Evolutionary conservation across 2,329 filamentous ascomycete genomes (phyloP).

Genomic region (Lasiodiplodia hormozganensis): DNA sequence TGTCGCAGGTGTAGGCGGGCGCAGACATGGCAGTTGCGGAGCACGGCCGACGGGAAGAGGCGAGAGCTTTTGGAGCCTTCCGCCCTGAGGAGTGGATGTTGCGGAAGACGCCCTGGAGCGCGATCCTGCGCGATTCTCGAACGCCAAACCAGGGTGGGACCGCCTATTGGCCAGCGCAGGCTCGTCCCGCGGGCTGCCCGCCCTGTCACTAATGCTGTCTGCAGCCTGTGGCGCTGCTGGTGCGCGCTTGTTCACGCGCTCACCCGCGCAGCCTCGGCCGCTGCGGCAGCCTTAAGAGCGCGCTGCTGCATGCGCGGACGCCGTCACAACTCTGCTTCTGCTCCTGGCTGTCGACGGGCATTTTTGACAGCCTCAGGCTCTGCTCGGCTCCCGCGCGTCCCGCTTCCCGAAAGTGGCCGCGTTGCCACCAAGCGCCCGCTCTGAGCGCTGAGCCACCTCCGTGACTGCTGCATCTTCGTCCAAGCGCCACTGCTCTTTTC

Average conservation of each 20-base stretch:
- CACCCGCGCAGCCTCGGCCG: constrained; percentile 1
- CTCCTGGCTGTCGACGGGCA: background rate
- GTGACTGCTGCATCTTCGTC: constrained; percentile 15
- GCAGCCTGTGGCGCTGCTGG: background rate
- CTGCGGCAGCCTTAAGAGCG: background rate
- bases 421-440: constrained; percentile 15
- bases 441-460: constrained; percentile 22
- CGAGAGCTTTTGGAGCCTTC: constrained; percentile 19
- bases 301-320: background rate
- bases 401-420: constrained; percentile 20
- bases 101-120: constrained; percentile 18
- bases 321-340: background rate
- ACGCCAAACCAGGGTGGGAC: constrained; percentile 10
- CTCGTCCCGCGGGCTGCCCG: constrained; percentile 1
- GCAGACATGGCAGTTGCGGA: constrained; percentile 38
- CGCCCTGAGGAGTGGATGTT: constrained; percentile 32
- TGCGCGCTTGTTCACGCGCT: constrained; percentile 13
- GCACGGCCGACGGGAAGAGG: constrained; percentile 37
- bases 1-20: constrained; percentile 33
- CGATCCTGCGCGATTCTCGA: constrained; percentile 21
- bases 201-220: background rate
- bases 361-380: constrained; percentile 3
- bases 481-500: constrained; percentile 11
- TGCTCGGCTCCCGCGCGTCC: constrained; percentile 16
- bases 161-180: constrained; percentile 23